Evolutionary conservation across 2,329 filamentous ascomycete genomes (phyloP), one percentile per base, ranked within the genome.

Genomic region (Delphinella strobiligena): DNA sequence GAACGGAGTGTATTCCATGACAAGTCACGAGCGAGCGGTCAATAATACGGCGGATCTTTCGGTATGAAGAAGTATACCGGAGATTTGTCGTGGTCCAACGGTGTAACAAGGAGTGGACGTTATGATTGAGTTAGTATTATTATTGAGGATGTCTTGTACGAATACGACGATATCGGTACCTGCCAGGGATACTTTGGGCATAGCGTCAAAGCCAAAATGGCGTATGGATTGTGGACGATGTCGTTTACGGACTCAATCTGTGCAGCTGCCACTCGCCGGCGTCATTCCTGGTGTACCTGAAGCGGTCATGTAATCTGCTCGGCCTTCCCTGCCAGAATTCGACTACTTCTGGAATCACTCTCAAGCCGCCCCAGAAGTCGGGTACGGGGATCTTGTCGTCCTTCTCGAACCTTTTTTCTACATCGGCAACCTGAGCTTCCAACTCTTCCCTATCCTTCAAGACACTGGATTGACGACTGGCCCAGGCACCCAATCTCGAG

Each of bases 281-380:
- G 35, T 50, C 49, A 36, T 74, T 69, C 57, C 74, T 78, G 41
- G 77, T 75, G 63, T 95, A 96, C 45, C 79, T 73, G 59, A 98
- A 96, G 17, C 91, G 80, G 68, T 98, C 91, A 63, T 98, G 91
- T 60, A 98, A 64, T 44, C 91, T 72, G 63, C 81, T 94, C 56
- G 85, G 74, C 52, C 91, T 74, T 2, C 91, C 91, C 68, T 95
- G 88, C 75, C 91, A 98, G 59, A 98, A 98, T 71, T 98, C 91
- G 36, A 98, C 72, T 51, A 77, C 75, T 54, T 87, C 82, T 0
- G 91, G 89, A 47, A 88, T 71, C 44, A 98, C 74, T 51, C 89
- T 77, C 58, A 95, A 58, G 0, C 91, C 91, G 19, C 91, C 91
- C 91, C 91, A 98, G 59, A 94, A 95, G 8, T 83, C 80, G 3